Evolutionary conservation across 257 asterid species (phyloP).

Genomic region (Nyctanthes arbortristis): DNA sequence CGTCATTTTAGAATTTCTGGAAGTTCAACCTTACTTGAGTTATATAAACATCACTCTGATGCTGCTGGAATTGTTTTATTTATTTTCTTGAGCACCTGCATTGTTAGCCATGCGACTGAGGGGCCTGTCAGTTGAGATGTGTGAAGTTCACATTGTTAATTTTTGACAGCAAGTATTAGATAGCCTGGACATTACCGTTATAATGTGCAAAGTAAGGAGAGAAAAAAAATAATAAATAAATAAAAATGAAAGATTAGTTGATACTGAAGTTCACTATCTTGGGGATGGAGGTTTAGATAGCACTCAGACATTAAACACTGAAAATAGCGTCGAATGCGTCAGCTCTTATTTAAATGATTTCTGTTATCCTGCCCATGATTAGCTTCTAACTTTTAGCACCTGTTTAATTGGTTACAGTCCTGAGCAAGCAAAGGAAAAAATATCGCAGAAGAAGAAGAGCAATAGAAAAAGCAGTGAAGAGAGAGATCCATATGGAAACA

Average conservation of each 20-base stretch:
- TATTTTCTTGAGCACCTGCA: not conserved
- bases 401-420: conserved; percentile 37
- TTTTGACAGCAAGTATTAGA: not conserved
- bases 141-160: not conserved
- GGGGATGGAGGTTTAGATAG: no score
- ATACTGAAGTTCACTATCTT: no score
- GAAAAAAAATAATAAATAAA: not conserved
- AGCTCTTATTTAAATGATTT: not conserved
- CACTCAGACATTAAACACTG: not conserved
- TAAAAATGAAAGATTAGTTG: not conserved
- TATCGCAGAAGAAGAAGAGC: conserved; percentile 50
- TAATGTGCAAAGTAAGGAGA: not conserved
- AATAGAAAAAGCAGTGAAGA: conserved; percentile 37
- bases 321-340: not conserved
- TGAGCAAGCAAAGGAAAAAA: conserved; percentile 47
- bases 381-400: not conserved
- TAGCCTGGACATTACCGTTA: not conserved
- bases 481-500: conserved; percentile 51
- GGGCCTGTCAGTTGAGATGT: no score
- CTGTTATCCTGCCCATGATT: not conserved
- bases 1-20: not conserved
- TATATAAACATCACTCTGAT: not conserved
- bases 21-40: not conserved
- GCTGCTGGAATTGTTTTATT: not conserved
- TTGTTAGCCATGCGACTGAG: not conserved